Conservation (phyloP, 2,329 filamentous ascomycete species). For the Uncinocarpus reesii region DNA sequence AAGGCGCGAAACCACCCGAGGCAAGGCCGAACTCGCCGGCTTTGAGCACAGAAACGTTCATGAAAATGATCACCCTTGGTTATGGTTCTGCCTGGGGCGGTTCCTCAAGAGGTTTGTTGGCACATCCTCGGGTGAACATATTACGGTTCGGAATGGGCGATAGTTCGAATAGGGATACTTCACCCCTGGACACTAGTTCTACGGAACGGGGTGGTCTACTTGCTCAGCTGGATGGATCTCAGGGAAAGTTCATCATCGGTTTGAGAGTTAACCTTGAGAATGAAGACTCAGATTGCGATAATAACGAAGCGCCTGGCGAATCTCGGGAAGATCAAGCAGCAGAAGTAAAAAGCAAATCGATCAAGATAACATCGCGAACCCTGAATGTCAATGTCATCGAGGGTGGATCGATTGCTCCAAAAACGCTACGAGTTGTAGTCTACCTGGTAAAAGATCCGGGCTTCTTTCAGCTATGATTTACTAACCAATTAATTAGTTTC, state of each 20-base stretch:
- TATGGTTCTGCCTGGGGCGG: conserved; percentile 42
- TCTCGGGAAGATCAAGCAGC: not conserved
- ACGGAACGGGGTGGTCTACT: conserved; percentile 18
- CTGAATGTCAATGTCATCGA: conserved; percentile 4
- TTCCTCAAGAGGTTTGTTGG: conserved; percentile 24
- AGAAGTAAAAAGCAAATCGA: not conserved
- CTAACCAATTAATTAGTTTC: conserved; percentile 17
- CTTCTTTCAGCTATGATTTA: not conserved
- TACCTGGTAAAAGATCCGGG: conserved; percentile 29
- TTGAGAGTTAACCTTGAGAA: conserved; percentile 35
- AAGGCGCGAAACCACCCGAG: conserved; percentile 13
- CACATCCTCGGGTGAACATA: conserved; percentile 23
- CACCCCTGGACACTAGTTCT: conserved; percentile 19
- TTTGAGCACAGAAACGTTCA: conserved; percentile 36
- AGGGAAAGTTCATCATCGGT: conserved; percentile 36
- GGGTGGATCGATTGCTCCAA: not conserved
- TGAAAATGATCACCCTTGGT: conserved; percentile 42
- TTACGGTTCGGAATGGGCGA: conserved; percentile 19
- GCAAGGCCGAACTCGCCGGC: conserved; percentile 21
- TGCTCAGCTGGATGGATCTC: conserved; percentile 21
- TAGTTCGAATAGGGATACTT: not conserved
- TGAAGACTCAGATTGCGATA: conserved; percentile 28
- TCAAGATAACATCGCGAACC: conserved; percentile 10
- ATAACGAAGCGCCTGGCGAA: not conserved
- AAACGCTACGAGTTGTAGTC: conserved; percentile 30